Percentiles rank a stretch among this genome's conserved stretches.
These are phyloP conservation scores for Taphrina confusa DNA, from an alignment of 1,139 yeast species.

Conservation along the genomic window DNA sequence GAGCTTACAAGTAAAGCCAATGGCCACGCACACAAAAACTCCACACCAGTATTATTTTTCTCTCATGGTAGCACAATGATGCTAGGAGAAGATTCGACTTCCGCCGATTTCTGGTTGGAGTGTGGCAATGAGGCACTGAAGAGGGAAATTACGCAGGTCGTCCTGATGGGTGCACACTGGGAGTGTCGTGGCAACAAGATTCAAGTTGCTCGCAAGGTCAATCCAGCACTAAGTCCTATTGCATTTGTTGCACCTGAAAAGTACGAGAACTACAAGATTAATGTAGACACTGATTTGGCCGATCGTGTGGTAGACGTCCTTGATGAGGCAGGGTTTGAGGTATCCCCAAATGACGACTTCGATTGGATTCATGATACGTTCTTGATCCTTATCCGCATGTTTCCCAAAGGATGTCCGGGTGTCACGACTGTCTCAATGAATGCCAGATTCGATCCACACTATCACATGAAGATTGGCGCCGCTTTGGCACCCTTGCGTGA, in stretches of 20 bases:
- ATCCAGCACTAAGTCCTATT: background rate
- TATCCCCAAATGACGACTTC: background rate
- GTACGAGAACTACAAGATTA: slow-evolving; percentile 1
- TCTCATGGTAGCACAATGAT: slow-evolving; percentile 8
- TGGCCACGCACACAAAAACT: no score
- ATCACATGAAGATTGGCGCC: background rate
- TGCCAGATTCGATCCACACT: slow-evolving; percentile 9
- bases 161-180: slow-evolving; percentile 10
- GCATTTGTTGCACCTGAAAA: slow-evolving; percentile 3
- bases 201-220: slow-evolving; percentile 1
- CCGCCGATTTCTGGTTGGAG: background rate
- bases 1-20: no score
- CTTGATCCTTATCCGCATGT: slow-evolving; percentile 1
- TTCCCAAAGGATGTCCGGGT: background rate
- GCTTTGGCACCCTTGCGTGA: slow-evolving; percentile 1
- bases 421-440: slow-evolving; percentile 5
- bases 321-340: background rate
- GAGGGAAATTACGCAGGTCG: background rate
- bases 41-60: slow-evolving; percentile 2
- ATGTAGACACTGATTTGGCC: background rate
- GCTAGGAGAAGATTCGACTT: slow-evolving; percentile 3
- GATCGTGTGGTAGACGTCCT: background rate
- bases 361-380: slow-evolving; percentile 8
- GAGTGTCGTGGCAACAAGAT: slow-evolving; percentile 3
- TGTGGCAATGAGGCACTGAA: background rate